Base-by-base conservation (phyloP, 2,329 filamentous ascomycete genomes). In the Zalaria obscura region DNA sequence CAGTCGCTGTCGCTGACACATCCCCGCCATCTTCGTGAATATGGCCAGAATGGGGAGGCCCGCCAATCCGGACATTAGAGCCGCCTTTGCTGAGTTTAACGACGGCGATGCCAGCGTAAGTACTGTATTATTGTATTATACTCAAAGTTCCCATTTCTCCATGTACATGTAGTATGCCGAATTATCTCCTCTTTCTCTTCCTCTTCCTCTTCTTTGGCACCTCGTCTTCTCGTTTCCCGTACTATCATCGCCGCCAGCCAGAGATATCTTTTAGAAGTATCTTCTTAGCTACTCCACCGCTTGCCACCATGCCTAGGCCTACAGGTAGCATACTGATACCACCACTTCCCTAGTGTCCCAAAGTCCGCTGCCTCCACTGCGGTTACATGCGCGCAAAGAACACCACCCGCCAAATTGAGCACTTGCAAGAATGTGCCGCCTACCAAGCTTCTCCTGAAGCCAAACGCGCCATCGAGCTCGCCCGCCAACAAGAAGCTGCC, bases 381-480 rank as follows among this genome's bases (percentile, higher is more conserved):
- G 67, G 67, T 45, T 69, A 61, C 50, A 62, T 66, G 34, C 63
- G 67, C 45, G 67, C 66, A 29, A 68, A 68, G 55, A 70, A 70
- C 53, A 67, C 65, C 7, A 70, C 67, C 6, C 62, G 67, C 46
- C 67, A 70, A 52, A 65, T 68, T 45, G 66, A 70, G 45, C 67
- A 70, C 47, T 60, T 70, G 3, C 61, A 65, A 37, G 55, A 58
- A 42, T 70, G 67, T 49, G 57, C 63, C 46, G 51, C 56, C 5
- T 70, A 67, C 47, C 57, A 68, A 10, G 51, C 52, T 28, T 68
- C 65, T 5, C 52, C 62, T 25, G 66, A 69, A 38, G 66, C 65
- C 9, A 61, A 63, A 40, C 56, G 60, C 35, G 57, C 52, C 18
- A 38, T 54, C 26, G 29, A 32, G n/a, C 29, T 7, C 29, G 29